Evolutionary conservation across 2,329 filamentous ascomycete genomes (phyloP).

Genomic region (Colletotrichum falcatum): DNA sequence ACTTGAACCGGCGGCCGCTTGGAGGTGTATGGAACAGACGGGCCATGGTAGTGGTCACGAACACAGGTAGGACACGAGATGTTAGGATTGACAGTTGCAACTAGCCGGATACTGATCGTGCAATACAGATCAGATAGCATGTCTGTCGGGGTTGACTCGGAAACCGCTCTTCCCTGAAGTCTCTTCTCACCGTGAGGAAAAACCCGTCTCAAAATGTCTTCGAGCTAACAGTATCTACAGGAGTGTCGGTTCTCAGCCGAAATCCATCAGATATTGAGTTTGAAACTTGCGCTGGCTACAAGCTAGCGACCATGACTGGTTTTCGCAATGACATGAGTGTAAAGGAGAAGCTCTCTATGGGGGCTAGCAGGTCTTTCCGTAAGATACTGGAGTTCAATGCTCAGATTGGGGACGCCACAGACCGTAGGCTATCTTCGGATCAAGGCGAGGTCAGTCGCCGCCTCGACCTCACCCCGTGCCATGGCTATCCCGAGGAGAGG

Average conservation of each 20-base stretch:
- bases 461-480: background rate
- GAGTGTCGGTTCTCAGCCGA: background rate
- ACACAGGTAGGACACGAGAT: background rate
- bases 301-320: slow-evolving; percentile 2
- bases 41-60: background rate
- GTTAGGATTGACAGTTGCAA: no score
- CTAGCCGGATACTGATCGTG: background rate
- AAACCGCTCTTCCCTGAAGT: background rate
- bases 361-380: background rate
- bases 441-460: background rate
- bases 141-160: background rate
- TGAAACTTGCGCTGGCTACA: background rate
- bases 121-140: background rate
- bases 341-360: slow-evolving; percentile 20
- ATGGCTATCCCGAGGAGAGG: background rate
- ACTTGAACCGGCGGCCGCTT: background rate
- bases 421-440: background rate
- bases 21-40: background rate
- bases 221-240: background rate
- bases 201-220: no score
- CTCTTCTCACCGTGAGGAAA: slow-evolving; percentile 6
- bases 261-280: background rate
- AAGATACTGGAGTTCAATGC: background rate
- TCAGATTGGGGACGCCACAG: background rate
- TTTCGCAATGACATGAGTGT: slow-evolving; percentile 15